Evolutionary conservation across 192 early-diverging fungal species (phyloP), one percentile per base, ranked within the genome.

Genomic region (Entomortierella lignicola): DNA sequence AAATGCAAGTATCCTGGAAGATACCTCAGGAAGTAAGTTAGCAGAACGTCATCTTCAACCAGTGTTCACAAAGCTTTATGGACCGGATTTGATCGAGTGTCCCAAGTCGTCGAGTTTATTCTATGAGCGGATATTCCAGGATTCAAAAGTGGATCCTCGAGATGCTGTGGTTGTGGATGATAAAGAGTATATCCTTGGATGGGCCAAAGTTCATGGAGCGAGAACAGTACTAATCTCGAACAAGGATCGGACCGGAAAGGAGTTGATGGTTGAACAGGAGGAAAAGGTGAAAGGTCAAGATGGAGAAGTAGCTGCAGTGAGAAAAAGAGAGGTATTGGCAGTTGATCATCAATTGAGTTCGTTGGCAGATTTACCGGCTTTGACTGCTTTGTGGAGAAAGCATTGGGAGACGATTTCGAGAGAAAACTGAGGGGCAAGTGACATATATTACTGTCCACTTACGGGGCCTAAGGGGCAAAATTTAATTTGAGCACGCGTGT

Each of bases 111-210:
- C 72, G 43, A 77, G 52, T 12, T 41, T 26, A 26, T 77, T 63
- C 34, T 77, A 77, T 20, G 52, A 55, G 21, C 50, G 18, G 13
- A 63, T 77, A 26, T 77, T 77, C 23, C 18, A 52, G 25, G 44
- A 67, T 41, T 67, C 52, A 30, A 65, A 65, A 4, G 44, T 77
- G 0, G 52, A 66, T 37, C 53, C 72, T 29, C 26, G 52, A 8
- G 60, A 61, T 15, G 72, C 72, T 5, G 32, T 77, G 21, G 54
- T 77, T 20, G 72, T 77, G 43, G 72, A 77, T 39, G 72, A 77
- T 43, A 77, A 77, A 58, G 72, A 77, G 43, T 26, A 66, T 2
- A 68, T 77, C 31, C 52, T 77, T 37, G 58, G 41, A 20, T 77
- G 72, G 72, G 72, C 72, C 53, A 77, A 77, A 48, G 59, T 63